These are phyloP conservation scores for Colletotrichum tanaceti DNA, from an alignment of 2,329 filamentous ascomycete genomes.

Conservation along the genomic window DNA sequence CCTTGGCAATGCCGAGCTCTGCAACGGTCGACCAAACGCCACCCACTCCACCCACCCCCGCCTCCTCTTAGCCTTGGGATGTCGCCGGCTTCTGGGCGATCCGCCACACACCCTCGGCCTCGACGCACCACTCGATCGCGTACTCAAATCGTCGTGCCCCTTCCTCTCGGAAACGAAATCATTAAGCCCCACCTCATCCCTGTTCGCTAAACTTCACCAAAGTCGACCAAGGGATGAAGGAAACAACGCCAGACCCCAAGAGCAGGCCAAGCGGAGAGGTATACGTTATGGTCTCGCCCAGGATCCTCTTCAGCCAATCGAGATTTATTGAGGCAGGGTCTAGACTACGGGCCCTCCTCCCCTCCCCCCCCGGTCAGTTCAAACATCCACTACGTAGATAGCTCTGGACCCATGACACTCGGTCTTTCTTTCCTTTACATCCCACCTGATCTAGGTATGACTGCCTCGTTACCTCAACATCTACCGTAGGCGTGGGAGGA, in stretches of 20 bases:
- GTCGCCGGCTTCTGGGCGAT: too few species aligned
- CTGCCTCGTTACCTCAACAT: background rate
- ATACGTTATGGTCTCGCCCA: background rate
- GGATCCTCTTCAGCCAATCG: background rate
- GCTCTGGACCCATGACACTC: background rate
- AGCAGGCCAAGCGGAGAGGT: background rate
- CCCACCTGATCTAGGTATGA: background rate
- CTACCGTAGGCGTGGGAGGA: background rate
- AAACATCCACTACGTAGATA: too few species aligned
- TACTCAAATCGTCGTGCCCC: too few species aligned
- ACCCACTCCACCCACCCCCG: too few species aligned
- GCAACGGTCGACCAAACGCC: too few species aligned
- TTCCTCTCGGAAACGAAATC: too few species aligned
- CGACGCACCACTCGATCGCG: too few species aligned
- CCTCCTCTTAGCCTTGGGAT: too few species aligned
- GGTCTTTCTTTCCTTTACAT: background rate
- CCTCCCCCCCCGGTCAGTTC: too few species aligned
- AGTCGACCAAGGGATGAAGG: background rate
- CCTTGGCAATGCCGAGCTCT: too few species aligned
- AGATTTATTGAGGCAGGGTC: background rate
- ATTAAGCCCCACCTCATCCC: background rate
- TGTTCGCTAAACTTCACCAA: background rate
- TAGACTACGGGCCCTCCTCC: background rate
- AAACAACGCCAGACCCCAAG: background rate
- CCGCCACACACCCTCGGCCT: too few species aligned